These are phyloP conservation scores for Ophiognomonia clavigignenti-juglandacearum DNA, from an alignment of 2,329 filamentous ascomycete genomes.

Conservation along the genomic window DNA sequence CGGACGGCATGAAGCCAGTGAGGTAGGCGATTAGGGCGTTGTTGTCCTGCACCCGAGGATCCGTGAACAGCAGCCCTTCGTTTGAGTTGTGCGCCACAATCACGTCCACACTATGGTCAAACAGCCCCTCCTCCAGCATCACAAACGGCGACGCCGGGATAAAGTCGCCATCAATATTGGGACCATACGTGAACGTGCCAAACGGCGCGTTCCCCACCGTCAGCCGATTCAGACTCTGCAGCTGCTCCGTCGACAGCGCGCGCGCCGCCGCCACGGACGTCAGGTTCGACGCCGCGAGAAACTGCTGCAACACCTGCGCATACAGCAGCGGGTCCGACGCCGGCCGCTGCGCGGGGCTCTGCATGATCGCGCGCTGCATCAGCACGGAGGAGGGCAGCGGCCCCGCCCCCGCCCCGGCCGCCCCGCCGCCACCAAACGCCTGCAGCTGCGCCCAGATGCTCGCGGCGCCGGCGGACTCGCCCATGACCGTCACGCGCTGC, in stretches of 20 bases:
- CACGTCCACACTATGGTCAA: background rate
- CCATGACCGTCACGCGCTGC: conserved; percentile 34
- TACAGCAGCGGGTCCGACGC: background rate
- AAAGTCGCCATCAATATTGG: background rate
- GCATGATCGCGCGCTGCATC: conserved; percentile 24
- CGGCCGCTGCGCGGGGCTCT: conserved; percentile 25
- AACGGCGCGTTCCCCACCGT: background rate
- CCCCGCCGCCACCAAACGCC: conserved; percentile 33
- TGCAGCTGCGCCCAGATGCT: conserved; percentile 45
- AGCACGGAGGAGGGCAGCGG: conserved; percentile 40
- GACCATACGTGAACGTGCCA: background rate
- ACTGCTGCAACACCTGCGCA: background rate
- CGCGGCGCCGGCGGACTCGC: conserved; percentile 40
- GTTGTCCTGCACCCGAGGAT: background rate
- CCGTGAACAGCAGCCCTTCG: conserved; percentile 1
- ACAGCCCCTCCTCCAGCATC: background rate
- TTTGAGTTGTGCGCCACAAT: background rate
- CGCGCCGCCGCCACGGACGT: background rate
- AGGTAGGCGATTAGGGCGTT: background rate
- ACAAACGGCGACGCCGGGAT: background rate
- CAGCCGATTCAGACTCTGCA: background rate
- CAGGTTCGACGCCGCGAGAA: background rate
- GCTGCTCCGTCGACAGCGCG: background rate
- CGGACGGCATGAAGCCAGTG: background rate
- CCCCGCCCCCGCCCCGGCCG: too few relatives aligned